Conservation (phyloP, 805 yeast species). For the Saccharomycopsis capsularis region DNA sequence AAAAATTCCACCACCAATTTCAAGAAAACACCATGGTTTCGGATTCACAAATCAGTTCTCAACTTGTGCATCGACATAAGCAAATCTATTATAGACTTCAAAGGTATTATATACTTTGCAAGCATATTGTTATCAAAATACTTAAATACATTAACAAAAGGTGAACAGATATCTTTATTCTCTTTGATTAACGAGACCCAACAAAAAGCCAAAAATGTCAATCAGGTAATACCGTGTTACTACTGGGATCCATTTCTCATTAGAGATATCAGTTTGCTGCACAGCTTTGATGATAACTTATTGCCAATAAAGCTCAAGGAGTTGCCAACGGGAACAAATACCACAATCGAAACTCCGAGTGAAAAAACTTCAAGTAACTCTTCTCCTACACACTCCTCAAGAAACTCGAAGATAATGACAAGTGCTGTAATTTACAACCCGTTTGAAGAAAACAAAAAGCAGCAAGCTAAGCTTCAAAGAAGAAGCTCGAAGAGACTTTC, state of each 20-base stretch:
- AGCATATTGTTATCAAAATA: slow-evolving; percentile 50
- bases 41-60: slow-evolving; percentile 49
- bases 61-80: slow-evolving; percentile 47
- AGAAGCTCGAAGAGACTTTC: slow-evolving; percentile 13
- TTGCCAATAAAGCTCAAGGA: slow-evolving; percentile 16
- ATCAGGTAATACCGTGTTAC: slow-evolving; percentile 27
- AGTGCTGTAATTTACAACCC: slow-evolving; percentile 20
- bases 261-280: slow-evolving; percentile 39
- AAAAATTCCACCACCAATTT: slow-evolving; percentile 28
- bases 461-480: slow-evolving; percentile 14
- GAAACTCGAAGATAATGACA: neutral
- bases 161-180: slow-evolving; percentile 47
- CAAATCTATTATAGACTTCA: slow-evolving; percentile 41
- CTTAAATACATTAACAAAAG: slow-evolving; percentile 43
- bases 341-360: slow-evolving; percentile 9
- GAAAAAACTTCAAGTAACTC: neutral
- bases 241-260: slow-evolving; percentile 76
- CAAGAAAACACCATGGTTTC: slow-evolving; percentile 42
- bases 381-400: neutral
- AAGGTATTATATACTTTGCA: slow-evolving; percentile 40
- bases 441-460: slow-evolving; percentile 19
- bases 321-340: slow-evolving; percentile 19
- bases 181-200: slow-evolving; percentile 30
- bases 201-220: slow-evolving; percentile 24
- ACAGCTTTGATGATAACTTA: slow-evolving; percentile 22